Percentiles rank a stretch among this genome's conserved stretches.
Evolutionary conservation across 2,329 filamentous ascomycete species (phyloP).

Genomic region (Epichloe aotearoae): DNA sequence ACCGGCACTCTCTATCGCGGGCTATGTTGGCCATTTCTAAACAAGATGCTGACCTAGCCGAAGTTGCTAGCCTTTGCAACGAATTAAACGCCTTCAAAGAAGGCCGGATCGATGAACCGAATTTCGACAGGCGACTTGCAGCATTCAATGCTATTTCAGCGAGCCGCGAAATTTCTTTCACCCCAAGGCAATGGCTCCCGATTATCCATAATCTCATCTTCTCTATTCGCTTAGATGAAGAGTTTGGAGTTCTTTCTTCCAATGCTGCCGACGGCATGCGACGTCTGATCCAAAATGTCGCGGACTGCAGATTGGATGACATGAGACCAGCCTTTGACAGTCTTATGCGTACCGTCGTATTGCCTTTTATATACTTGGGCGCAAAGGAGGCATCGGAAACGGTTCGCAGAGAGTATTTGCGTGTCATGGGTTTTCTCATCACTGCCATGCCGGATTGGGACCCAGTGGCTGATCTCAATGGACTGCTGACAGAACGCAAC

Average conservation of each 20-base stretch:
- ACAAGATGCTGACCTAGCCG: slow-evolving; percentile 44
- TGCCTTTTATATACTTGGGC: slow-evolving; percentile 66
- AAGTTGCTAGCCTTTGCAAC: slow-evolving; percentile 57
- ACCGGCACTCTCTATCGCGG: slow-evolving; percentile 59
- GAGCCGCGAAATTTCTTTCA: slow-evolving; percentile 44
- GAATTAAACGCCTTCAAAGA: slow-evolving; percentile 70
- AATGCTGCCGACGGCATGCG: slow-evolving; percentile 75
- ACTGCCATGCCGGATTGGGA: slow-evolving; percentile 56
- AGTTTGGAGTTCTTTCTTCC: slow-evolving; percentile 66
- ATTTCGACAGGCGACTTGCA: slow-evolving; percentile 69
- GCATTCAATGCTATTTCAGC: slow-evolving; percentile 65
- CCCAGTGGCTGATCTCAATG: slow-evolving; percentile 59
- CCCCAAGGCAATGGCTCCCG: slow-evolving; percentile 69
- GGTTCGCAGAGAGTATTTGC: slow-evolving; percentile 69
- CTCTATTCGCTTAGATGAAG: slow-evolving; percentile 74
- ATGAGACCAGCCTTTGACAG: slow-evolving; percentile 33
- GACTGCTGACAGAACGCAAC: slow-evolving; percentile 46
- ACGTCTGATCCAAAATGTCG: slow-evolving; percentile 57
- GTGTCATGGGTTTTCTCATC: slow-evolving; percentile 67
- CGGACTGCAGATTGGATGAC: slow-evolving; percentile 24
- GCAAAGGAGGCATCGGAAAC: slow-evolving; percentile 69
- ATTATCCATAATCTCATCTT: slow-evolving; percentile 82
- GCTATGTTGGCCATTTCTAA: slow-evolving; percentile 60
- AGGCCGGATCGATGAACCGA: slow-evolving; percentile 66
- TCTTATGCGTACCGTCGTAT: slow-evolving; percentile 50